Conservation (phyloP, 208 protist species). For the Sergeia podlipaevii region DNA sequence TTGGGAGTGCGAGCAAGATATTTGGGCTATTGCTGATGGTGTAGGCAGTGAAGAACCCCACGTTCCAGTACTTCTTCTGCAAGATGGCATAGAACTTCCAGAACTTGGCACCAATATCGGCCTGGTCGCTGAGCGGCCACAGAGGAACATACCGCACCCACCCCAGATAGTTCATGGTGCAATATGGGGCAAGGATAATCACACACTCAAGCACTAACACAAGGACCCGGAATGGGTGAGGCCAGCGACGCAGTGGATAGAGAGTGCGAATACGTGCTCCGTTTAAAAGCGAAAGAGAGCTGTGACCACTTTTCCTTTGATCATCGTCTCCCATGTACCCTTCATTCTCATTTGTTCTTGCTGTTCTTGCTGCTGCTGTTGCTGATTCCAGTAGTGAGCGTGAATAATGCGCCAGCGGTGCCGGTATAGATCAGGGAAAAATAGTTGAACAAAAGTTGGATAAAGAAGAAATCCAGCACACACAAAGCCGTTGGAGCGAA, state of each 20-base stretch:
- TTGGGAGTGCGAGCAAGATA: conserved; percentile 51
- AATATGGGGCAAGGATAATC: conserved; percentile 41
- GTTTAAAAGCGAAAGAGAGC: too few species aligned
- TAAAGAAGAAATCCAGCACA: conserved; percentile 61
- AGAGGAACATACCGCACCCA: conserved; percentile 40
- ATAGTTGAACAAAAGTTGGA: conserved; percentile 44
- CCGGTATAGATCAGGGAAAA: conserved; percentile 26
- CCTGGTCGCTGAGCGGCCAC: conserved; percentile 16
- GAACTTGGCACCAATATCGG: conserved; percentile 25
- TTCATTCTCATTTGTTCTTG: not conserved
- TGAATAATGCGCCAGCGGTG: conserved; percentile 5
- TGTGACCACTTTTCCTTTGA: too few species aligned
- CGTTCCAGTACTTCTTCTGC: conserved; percentile 78
- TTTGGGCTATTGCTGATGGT: conserved; percentile 60
- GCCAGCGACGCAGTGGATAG: conserved; percentile 14
- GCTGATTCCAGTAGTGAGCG: not conserved
- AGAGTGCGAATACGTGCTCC: conserved; percentile 6
- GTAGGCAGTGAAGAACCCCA: conserved; percentile 58
- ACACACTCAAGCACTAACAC: conserved; percentile 32
- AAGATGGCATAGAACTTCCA: conserved; percentile 65
- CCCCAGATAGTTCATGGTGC: conserved; percentile 52
- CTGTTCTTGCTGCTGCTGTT: not conserved
- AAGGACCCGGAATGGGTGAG: conserved; percentile 28
- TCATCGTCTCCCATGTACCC: too few species aligned
- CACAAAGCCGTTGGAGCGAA: conserved; percentile 65